Percentiles rank a stretch among this genome's conserved stretches.
phyloP scores from a whole-genome alignment of 2,329 filamentous ascomycete genomes.

The Colletotrichum abscissum region DNA sequence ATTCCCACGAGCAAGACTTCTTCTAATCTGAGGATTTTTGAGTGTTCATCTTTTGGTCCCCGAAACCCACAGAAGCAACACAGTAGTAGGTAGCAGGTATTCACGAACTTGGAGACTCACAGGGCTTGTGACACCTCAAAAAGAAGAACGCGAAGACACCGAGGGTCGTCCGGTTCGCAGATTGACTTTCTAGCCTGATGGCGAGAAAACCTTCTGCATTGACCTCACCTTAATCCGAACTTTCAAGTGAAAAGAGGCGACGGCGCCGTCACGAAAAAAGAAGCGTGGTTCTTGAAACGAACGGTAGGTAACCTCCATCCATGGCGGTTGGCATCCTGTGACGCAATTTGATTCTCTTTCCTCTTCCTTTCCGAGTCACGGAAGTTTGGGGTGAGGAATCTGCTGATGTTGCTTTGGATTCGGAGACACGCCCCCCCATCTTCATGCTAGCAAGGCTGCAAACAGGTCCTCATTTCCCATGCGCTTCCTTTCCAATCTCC shows the following conservation, averaged over 20 bases:
- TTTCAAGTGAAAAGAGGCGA: background rate
- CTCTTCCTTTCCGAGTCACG: background rate
- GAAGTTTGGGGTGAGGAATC: background rate
- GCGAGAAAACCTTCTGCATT: constrained; percentile 4
- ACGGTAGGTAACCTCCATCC: background rate
- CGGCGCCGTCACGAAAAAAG: background rate
- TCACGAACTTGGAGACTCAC: background rate
- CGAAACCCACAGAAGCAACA: background rate
- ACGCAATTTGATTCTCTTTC: background rate
- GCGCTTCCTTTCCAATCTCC: background rate
- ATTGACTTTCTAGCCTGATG: background rate
- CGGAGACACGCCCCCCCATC: background rate
- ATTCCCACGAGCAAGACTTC: background rate
- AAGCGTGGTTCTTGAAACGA: constrained; percentile 11
- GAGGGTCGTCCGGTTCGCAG: background rate
- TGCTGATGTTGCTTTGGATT: background rate
- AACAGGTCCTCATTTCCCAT: background rate
- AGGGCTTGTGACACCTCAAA: background rate
- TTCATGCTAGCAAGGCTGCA: background rate
- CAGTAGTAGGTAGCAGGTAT: background rate
- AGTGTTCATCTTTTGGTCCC: background rate
- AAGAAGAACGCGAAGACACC: too few species aligned
- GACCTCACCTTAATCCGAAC: constrained; percentile 11
- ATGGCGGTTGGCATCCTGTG: background rate
- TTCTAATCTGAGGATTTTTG: background rate